Percentiles rank a stretch among this genome's conserved stretches.
Evolutionary conservation across 345 rosid genomes (phyloP).

Genomic region (Anastatica hierochuntica): DNA sequence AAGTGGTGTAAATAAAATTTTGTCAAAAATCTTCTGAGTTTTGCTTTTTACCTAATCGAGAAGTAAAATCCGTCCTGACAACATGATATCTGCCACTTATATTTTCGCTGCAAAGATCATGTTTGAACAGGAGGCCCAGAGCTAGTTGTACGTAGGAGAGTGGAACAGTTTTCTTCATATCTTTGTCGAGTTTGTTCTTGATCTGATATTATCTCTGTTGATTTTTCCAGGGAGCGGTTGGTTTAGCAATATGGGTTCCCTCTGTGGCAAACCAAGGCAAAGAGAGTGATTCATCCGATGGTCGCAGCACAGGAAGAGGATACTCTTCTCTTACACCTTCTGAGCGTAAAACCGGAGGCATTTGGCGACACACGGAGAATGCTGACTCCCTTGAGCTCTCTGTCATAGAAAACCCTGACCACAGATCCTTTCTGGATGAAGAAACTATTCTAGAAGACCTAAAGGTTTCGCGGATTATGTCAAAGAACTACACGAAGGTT

Average conservation of each 20-base stretch:
- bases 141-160: too few relatives aligned
- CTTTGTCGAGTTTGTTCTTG: not conserved
- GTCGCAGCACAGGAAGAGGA: conserved; percentile 45
- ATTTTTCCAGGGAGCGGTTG: conserved; percentile 84
- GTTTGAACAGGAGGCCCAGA: too few relatives aligned
- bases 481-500: conserved; percentile 63
- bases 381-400: conserved; percentile 53
- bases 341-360: conserved; percentile 40
- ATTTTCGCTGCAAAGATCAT: not conserved
- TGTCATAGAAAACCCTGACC: conserved; percentile 37
- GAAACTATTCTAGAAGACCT: conserved; percentile 67
- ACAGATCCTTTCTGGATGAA: conserved; percentile 44
- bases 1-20: not conserved
- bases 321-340: conserved; percentile 55
- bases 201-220: conserved; percentile 1
- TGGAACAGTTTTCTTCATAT: not conserved
- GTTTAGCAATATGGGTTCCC: conserved; percentile 99
- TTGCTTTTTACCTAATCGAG: not conserved
- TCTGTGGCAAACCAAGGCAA: conserved; percentile 78
- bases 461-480: conserved; percentile 74
- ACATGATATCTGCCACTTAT: not conserved
- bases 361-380: conserved; percentile 36
- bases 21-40: not conserved
- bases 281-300: conserved; percentile 59
- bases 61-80: not conserved